Evolutionary conservation across 1,284 basidiomycete species (phyloP).

Genomic region (Tausonia pullulans): DNA sequence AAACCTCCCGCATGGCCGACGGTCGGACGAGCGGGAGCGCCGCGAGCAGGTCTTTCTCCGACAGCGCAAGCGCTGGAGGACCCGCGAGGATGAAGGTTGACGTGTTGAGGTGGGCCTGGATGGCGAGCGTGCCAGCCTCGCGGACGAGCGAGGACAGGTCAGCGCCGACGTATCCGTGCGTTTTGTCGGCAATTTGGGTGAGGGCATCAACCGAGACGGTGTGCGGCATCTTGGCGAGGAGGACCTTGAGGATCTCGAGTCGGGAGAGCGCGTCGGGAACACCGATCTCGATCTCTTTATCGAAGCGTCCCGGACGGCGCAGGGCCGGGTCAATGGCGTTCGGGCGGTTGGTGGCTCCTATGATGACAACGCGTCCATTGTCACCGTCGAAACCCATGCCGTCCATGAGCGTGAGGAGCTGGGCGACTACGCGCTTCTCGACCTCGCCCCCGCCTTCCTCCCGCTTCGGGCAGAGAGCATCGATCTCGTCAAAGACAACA

Average conservation of each 20-base stretch:
- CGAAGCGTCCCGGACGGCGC: slow-evolving; percentile 85
- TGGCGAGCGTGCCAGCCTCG: slow-evolving; percentile 82
- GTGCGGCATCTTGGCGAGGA: slow-evolving; percentile 72
- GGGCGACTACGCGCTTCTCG: slow-evolving; percentile 90
- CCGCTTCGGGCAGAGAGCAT: slow-evolving; percentile 80
- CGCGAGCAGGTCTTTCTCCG: slow-evolving; percentile 52
- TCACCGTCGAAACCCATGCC: slow-evolving; percentile 59
- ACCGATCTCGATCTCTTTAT: slow-evolving; percentile 96
- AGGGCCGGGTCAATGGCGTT: slow-evolving; percentile 96
- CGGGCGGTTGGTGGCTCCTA: slow-evolving; percentile 93
- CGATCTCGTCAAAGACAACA: slow-evolving; percentile 91
- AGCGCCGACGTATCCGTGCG: slow-evolving; percentile 95
- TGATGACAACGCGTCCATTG: slow-evolving; percentile 60
- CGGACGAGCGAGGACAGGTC: slow-evolving; percentile 86
- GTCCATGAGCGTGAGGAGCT: slow-evolving; percentile 87
- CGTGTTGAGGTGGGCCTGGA: slow-evolving; percentile 61
- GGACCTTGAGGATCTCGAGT: slow-evolving; percentile 66
- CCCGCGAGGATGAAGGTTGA: slow-evolving; percentile 20
- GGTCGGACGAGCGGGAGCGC: slow-evolving; percentile 74
- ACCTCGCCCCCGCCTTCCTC: slow-evolving; percentile 89
- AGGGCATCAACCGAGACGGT: slow-evolving; percentile 52
- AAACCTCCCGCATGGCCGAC: slow-evolving; percentile 87
- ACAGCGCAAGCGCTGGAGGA: slow-evolving; percentile 22
- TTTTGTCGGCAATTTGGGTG: slow-evolving; percentile 55
- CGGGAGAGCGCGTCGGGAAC: slow-evolving; percentile 79